Base-by-base conservation (phyloP, 768 basidiomycete species). In the Tubosaeta sp. region DNA sequence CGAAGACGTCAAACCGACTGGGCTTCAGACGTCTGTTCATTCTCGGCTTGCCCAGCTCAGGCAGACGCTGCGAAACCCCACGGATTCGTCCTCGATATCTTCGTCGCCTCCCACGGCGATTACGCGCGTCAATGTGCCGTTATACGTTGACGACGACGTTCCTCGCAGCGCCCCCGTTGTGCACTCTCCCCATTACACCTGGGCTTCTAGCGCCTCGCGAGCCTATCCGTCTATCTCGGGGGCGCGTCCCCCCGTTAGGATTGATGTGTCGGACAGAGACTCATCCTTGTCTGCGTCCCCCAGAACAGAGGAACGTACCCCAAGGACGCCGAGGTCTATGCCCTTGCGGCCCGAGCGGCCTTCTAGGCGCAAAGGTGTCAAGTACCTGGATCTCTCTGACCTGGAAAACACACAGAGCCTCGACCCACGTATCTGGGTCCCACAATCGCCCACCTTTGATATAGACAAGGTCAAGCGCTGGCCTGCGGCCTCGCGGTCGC, bases 341-440 rank as follows among this genome's bases (percentile, higher is more conserved):
- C 36, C 22, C 47, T 46, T 30, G 50, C 58, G 44, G 40, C 46
- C 36, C 22, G 48, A 30, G 6, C 13, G 57, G 19, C 43, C 51
- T 13, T 22, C 43, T 24, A 58, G 49, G 44, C 43, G 21, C 13
- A 45, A 3, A 34, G 66, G 66, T 10, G 59, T 67, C 29, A 27
- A 31, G 24, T 67, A 65, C 46, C 56, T 38, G 12, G 51, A 46
- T 30, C 48, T 68, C 27, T 18, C 52, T 43, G 59, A 63, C 21
- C 43, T 66, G 27, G 32, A 39, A 24, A 56, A 51, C 18, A 30
- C 22, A 29, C 25, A 51, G 47, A 39, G 39, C 4, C 44, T 55
- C 32, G 67, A 67, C 46, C 32, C 67, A 43, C 66, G 66, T 9
- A 13, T 67, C 16, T 69, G 67, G 66, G 46, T 54, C 35, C 66